Base-by-base conservation (phyloP, 257 asterid genomes). In the Datura wrightii region DNA sequence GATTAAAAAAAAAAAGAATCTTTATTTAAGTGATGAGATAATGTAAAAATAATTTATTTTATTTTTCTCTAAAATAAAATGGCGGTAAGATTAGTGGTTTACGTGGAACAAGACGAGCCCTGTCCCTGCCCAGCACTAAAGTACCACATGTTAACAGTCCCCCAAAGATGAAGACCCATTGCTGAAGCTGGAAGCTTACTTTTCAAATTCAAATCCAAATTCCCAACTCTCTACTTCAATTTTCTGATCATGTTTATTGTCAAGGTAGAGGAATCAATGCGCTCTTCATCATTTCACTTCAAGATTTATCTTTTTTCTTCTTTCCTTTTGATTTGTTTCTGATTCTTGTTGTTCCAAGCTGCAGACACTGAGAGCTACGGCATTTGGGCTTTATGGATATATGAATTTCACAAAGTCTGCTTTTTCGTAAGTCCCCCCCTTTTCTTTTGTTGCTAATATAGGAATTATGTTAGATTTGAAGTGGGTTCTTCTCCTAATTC, bases 331-430 rank as follows among this genome's bases (percentile, higher is more conserved):
- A 0, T 52, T 52, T 54, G 0, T 3, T 65, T 50, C 48, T 69
- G 60, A 60, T 16, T 74, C 5, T n/a, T 72, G 42, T 8, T 72
- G 82, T 19, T 69, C 78, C 71, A 78, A 86, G 37, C 69, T 80
- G 24, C 94, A 93, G 99, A 78, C 97, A 70, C 94, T 96, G 98
- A 90, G 97, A 85, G 44, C 95, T 83, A 63, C 91, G 10, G 86
- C 93, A 54, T 95, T 94, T 92, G 98, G 97, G 87, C 6, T 92
- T 6, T 93, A 88, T 85, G 99, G 98, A 36, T 94, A 89, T 93
- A 85, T 90, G 87, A 91, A 94, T 89, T 95, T 95, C 92, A 94
- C 97, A 83, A 94, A 93, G 88, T 87, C 94, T 60, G 97, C 92
- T 59, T 95, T 90, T 63, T 1, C 82, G 98, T 94, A 88, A 91